Base-by-base conservation (phyloP, 768 basidiomycete species). In the Naematelia encephala region DNA sequence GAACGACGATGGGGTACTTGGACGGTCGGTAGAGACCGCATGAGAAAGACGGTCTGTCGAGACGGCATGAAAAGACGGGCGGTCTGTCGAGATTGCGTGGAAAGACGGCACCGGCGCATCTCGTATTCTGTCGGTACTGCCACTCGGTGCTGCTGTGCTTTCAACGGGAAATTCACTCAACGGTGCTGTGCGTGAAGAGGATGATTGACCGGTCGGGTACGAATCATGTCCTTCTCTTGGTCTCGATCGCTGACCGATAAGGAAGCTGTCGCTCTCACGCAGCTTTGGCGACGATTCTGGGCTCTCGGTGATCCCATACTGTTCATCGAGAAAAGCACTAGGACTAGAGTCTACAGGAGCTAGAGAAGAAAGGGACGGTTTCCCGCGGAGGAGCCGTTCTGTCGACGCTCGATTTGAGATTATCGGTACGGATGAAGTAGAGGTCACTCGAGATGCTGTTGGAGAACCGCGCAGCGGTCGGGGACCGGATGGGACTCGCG, bases 401-500 rank as follows among this genome's bases (percentile, higher is more conserved):
- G 21, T 23, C 14, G n/a, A 16, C 10, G 4, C 26, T 16, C n/a
- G 14, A 13, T 51, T 11, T 8, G 34, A 39, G 34, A 39, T 16
- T 8, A 8, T 39, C 50, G 50, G 50, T 23, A 51, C 11, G 10
- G 50, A 51, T 22, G 50, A 21, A 12, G 21, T 28, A 8, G 50
- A 51, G 21, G 27, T 27, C 26, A 27, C 19, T 11, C 50, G n/a
- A 28, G 27, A 51, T 12, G 50, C 14, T 12, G 11, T 25, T 4
- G 19, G 25, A 10, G 14, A 13, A 12, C 21, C 26, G 14, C 52
- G 26, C 30, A n/a, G 30, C 5, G 28, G 52, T 13, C 52, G 12
- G 5, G 52, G 52, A n/a, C 60, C 60, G 28, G 60, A 62, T 29
- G 60, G 60, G n/a, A 62, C 56, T 19, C 60, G 55, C 22, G 57